Percentiles rank a stretch among this genome's conserved stretches.
Conservation (phyloP, 805 yeast genomes). For the Isabelozyma gotoi region DNA sequence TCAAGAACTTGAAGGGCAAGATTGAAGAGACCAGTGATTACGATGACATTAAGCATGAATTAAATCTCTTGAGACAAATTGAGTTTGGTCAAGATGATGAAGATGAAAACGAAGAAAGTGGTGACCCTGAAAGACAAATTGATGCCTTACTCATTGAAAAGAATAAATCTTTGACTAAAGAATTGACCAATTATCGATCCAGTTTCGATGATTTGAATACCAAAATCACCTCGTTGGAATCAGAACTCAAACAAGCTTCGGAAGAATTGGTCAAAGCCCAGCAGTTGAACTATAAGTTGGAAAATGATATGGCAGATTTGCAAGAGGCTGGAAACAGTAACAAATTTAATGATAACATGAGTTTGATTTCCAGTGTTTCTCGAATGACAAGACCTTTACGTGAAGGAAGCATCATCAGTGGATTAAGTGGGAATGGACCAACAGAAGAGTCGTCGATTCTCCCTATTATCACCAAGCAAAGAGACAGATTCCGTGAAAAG, state of each 20-base stretch:
- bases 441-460: constrained; percentile 55
- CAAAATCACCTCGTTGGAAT: constrained; percentile 41
- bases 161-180: constrained; percentile 71
- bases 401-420: constrained; percentile 21
- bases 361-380: constrained; percentile 60
- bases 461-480: constrained; percentile 89
- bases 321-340: constrained; percentile 41
- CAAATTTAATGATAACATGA: constrained; percentile 60
- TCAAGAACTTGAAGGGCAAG: constrained; percentile 48
- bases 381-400: constrained; percentile 27
- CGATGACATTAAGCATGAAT: constrained; percentile 76
- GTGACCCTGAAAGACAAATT: constrained; percentile 28
- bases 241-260: constrained; percentile 28
- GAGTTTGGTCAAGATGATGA: constrained; percentile 60
- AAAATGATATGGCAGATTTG: constrained; percentile 65
- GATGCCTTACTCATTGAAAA: constrained; percentile 66
- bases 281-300: constrained; percentile 59
- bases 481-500: constrained; percentile 87
- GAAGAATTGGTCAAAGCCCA: constrained; percentile 43
- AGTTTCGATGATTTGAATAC: constrained; percentile 48
- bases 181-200: constrained; percentile 64
- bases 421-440: too few relatives aligned
- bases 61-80: constrained; percentile 68
- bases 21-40: constrained; percentile 62
- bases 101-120: constrained; percentile 28